Evolutionary conservation across 768 basidiomycete genomes (phyloP).

Genomic region (Rhizopogon vinicolor): DNA sequence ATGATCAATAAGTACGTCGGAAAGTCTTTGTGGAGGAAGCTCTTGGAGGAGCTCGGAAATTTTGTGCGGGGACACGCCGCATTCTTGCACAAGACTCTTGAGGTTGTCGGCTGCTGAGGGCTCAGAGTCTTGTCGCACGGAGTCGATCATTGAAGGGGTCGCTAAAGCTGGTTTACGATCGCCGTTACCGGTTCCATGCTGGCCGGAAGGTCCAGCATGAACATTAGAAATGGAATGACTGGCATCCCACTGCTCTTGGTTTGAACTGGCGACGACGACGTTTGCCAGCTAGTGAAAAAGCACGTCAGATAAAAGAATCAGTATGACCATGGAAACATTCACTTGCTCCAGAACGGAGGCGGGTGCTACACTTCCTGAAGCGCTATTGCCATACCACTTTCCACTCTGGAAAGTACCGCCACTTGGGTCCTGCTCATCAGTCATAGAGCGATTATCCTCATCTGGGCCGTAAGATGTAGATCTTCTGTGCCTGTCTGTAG

Average conservation of each 20-base stretch:
- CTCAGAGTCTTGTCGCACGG: slow-evolving; percentile 38
- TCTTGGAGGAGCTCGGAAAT: slow-evolving; percentile 87
- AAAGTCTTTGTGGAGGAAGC: slow-evolving; percentile 71
- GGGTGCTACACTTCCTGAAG: slow-evolving; percentile 78
- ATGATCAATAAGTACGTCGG: slow-evolving; percentile 77
- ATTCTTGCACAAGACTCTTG: slow-evolving; percentile 84
- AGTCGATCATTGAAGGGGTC: slow-evolving; percentile 32
- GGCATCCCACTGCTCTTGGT: slow-evolving; percentile 23
- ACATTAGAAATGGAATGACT: slow-evolving; percentile 10
- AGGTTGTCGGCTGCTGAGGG: slow-evolving; percentile 74
- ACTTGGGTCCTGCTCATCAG: slow-evolving; percentile 72
- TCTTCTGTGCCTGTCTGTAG: slow-evolving; percentile 33
- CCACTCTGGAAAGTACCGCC: slow-evolving; percentile 79
- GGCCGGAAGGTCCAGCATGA: slow-evolving; percentile 7
- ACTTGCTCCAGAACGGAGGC: slow-evolving; percentile 80
- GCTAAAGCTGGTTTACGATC: slow-evolving; percentile 25
- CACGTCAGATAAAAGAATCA: slow-evolving; percentile 16
- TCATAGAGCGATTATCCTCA: slow-evolving; percentile 66
- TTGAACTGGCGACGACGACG: slow-evolving; percentile 41
- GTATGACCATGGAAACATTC: slow-evolving; percentile 20
- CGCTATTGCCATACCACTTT: slow-evolving; percentile 82
- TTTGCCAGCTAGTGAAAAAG: slow-evolving; percentile 42
- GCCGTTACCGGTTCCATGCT: slow-evolving; percentile 20
- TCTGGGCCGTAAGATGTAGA: slow-evolving; percentile 50
- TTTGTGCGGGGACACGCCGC: slow-evolving; percentile 87